Evolutionary conservation across 2,329 filamentous ascomycete genomes (phyloP), one percentile per base, ranked within the genome.

Genomic region (Xylaria sp.): DNA sequence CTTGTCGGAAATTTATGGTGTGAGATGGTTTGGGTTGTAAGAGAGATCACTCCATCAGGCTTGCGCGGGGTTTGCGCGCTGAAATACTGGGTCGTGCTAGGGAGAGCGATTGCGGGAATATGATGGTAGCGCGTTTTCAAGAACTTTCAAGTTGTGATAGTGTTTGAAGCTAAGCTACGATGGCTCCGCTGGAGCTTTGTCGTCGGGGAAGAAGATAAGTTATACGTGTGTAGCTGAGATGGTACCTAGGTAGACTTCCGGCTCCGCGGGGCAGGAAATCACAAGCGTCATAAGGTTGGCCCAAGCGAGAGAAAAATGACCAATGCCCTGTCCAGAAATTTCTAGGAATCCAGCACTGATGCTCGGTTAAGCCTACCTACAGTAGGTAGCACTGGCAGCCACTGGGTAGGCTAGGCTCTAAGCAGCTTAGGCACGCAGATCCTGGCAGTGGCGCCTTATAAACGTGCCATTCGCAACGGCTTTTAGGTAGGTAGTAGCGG

Each of bases 281-380:
- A 60, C 52, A 51, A 31, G 56, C 69, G 67, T 71, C 67, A 71
- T 71, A 62, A 66, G 55, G 52, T 64, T 63, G 48, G 54, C 18
- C 49, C 41, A 46, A 28, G 56, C 58, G 56, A 28, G 20, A 39
- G 10, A 57, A 52, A 51, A 43, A 28, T 28, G 28, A 23, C 51
- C 52, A 62, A 59, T 65, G 28, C 15, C 20, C n/a, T 55, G 7
- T 62, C 59, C 13, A 67, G 57, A 70, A 70, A 67, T 64, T 64
- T 70, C 64, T 58, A 12, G 5, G 43, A 7, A 36, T 7, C 33
- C 10, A 36, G 33, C 33, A 36, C 33, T 36, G 33, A 28, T 28
- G 36, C 23, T 48, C 63, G 48, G 39, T 55, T 49, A 25, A 15
- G 25, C 3, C 23, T 52, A n/a, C n/a, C n/a, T n/a, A n/a, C n/a